Base-by-base conservation (phyloP, 257 asterid species). In the Forsythia suspensa region DNA sequence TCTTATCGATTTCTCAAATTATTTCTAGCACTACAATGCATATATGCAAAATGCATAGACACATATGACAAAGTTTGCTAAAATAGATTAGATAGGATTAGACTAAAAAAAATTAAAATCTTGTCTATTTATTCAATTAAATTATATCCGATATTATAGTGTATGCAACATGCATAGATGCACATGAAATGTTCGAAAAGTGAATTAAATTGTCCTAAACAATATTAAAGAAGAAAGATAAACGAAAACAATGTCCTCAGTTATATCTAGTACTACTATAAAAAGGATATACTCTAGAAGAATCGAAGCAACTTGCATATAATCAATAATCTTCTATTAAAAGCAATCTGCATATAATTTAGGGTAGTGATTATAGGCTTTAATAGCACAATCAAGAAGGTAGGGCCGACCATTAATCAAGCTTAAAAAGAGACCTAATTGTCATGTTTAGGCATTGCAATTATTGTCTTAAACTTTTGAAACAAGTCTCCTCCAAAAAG, bases 301-400 rank as follows among this genome's bases (percentile, higher is more conserved):
- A 66, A 82, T 77, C 70, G 40, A 78, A 84, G 77, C 68, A 59
- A 70, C 66, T 44, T 77, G 75, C 61, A 75, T 63, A 37, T 11
- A 39, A 34, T 16, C 15, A 18, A 29, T 68, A 73, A 38, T 18
- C 76, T 80, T 79, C 74, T 8, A 74, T 39, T 34, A 13, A 16
- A 34, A 48, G 40, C 38, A 59, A 39, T 11, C 6, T 59, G 29
- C 44, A 4, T 52, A 12, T 34, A 40, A 41, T 46, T 57, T 18
- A 15, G 51, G 21, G 51, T 41, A 80, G 72, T 59, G 73, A 72
- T 36, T 51, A 3, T 70, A 70, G 76, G 69, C 74, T 69, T 73
- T 24, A 16, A 44, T 1, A 44, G 21, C 29, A 70, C 66, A 78
- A 79, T 70, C 79, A 65, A 79, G 20, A 65, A 63, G 74, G 43